A percentile compares a stretch with the other conserved stretches of the same genome.
These are phyloP conservation scores for Arabidopsis suecica DNA, from an alignment of 345 rosid genomes.

Conservation along the genomic window DNA sequence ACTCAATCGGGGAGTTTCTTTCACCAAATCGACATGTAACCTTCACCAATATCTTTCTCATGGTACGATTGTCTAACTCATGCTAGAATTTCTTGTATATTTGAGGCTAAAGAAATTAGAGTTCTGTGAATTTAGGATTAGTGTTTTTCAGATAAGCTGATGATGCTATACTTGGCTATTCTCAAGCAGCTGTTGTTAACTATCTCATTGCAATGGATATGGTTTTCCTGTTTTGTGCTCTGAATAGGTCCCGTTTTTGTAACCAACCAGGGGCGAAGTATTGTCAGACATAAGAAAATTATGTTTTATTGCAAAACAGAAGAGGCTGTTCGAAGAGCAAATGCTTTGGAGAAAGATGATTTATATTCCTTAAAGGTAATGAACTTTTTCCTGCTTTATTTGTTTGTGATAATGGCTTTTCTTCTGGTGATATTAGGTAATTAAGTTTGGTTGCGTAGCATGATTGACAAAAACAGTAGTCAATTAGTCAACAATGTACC, in stretches of 20 bases:
- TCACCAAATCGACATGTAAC: no score
- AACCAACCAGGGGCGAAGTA: conserved; percentile 9
- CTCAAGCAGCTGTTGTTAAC: conserved; percentile 72
- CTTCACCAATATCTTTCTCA: no score
- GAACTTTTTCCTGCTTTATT: conserved; percentile 14
- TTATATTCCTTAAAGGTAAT: conserved; percentile 71
- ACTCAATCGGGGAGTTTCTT: no score
- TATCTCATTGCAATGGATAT: conserved; percentile 63
- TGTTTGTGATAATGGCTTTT: conserved; percentile 25
- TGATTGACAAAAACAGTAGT: conserved; percentile 19
- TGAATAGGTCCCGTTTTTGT: conserved; percentile 15
- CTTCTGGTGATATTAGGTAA: conserved; percentile 1
- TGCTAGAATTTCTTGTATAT: no score
- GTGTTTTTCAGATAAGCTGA: conserved; percentile 70
- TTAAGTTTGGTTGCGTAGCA: conserved; percentile 32
- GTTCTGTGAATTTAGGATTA: no score
- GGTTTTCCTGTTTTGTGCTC: conserved; percentile 13
- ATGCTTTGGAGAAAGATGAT: conserved; percentile 68
- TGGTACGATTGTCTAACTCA: no score
- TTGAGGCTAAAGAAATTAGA: no score
- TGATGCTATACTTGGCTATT: conserved; percentile 70
- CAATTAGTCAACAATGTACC: conserved; percentile 21
- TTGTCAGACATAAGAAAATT: no score
- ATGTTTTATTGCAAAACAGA: conserved; percentile 54
- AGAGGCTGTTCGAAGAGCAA: conserved; percentile 75